Evolutionary conservation across 148 eudicot species (phyloP), one percentile per base, ranked within the genome.

Genomic region (Linanthus parryae): DNA sequence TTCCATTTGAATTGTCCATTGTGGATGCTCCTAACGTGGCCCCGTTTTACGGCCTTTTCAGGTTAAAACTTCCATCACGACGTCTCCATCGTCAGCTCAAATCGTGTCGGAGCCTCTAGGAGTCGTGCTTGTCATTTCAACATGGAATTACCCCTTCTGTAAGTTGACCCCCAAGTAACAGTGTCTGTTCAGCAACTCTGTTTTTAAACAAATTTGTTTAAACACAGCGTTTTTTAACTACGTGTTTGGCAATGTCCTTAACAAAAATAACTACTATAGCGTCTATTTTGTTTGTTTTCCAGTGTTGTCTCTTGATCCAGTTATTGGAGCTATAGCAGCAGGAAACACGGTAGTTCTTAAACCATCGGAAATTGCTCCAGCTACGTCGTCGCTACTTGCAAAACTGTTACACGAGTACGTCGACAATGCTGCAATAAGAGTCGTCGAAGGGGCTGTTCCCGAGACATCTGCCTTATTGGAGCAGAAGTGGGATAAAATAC

Each of bases 81-180:
- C 81, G 44, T 72, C 44, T 40, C 87, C 92, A 17, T 80, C 87
- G 27, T 72, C 84, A 59, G 84, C 87, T 30, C 71, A 78, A 59
- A 62, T 84, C 25, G 84, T 84, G 20, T 57, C 87, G 15, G 92
- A 84, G 63, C 87, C 92, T 38, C 52, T 80, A 3, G 92, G 92
- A 51, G 52, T 77, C 49, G 87, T 84, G 44, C 71, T 84, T 56
- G 76, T 84, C 63, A 84, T 84, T 50, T 80, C 87, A 37, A 48
- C 92, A 42, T 91, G 95, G 95, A 91, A 91, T 64, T 86, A 76
- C 62, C 98, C 98, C 41, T 79, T 91, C 42, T 44, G 98, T 91
- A 84, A 38, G 98, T 73, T 47, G 2, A 20, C 13, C 7, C 31
- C 19, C 30, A 38, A 1, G 25, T 16, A 2, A 39, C 31, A 9